Base-by-base conservation (phyloP, 2,329 filamentous ascomycete species). In the Plectosphaerella plurivora region DNA sequence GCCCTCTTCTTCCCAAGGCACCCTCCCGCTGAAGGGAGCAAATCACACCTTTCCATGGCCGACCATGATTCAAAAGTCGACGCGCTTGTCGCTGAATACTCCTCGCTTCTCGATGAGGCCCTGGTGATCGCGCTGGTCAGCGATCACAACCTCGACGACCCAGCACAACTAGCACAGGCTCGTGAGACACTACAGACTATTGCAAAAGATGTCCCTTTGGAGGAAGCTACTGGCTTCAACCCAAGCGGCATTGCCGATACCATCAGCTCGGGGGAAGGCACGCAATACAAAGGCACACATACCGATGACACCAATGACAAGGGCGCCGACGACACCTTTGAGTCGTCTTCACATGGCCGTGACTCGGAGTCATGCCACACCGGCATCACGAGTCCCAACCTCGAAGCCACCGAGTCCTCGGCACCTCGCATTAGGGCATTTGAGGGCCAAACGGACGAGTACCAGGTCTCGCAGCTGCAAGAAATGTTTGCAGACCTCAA, bases 181-280 rank as follows among this genome's bases (percentile, higher is more conserved):
- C 78, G 79, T 28, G 64, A 72, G n/a, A 76, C 79, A 1, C 75
- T 97, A 1, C 76, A 87, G n/a, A 67, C 71, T 1, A 70, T 97
- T 14, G 87, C 87, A 49, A 73, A 81, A 28, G 73, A 79, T 53
- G 90, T 88, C 1, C 65, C 73, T 0, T 69, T 72, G 2, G 87
- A 94, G 64, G 89, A 94, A 62, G 80, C 84, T 15, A 84, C 82
- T 10, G 85, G 84, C 0, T 96, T 96, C 63, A 90, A 94, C 59
- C 82, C 89, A 0, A 90, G 88, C 33, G 90, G 88, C 3, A 82
- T 86, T 24, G 81, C 84, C 25, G 79, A 77, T 12, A 47, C 59
- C 62, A 52, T 63, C 51, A 59, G 61, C 25, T 51, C 52, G 18
- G 48, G 44, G 3, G 70, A 66, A 16, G 61, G 57, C 14, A 49